phyloP scores from a whole-genome alignment of 75 land plant species.

The Isoetes taiwanensis region DNA sequence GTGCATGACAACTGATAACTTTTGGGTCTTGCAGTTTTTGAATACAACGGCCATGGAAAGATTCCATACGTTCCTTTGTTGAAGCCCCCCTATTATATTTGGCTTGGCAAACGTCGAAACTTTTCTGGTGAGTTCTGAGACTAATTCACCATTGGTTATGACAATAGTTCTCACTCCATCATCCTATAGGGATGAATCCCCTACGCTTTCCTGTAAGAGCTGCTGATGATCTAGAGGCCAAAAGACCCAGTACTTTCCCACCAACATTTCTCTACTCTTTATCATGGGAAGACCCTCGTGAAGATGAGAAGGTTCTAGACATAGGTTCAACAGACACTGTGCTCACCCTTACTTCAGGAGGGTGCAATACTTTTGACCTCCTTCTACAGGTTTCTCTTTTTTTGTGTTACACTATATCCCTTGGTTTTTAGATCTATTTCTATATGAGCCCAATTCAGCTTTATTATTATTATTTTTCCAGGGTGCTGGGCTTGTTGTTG shows the following conservation, averaged over 20 bases:
- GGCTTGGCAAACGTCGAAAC: too few relatives aligned
- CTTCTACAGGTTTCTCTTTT: constrained; percentile 28
- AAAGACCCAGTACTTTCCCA: constrained; percentile 22
- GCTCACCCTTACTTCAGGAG: constrained; percentile 30
- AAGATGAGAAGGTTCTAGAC: constrained; percentile 26
- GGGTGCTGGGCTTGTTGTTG: constrained; percentile 33
- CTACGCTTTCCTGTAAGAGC: constrained; percentile 26
- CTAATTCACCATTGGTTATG: too few relatives aligned
- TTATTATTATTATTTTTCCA: constrained; percentile 7
- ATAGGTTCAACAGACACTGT: constrained; percentile 21
- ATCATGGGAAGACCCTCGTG: constrained; percentile 37
- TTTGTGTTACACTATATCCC: neutral
- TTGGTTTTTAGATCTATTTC: neutral
- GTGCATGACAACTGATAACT: neutral
- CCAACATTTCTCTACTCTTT: constrained; percentile 34
- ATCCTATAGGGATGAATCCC: constrained; percentile 10
- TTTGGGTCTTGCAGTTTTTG: constrained; percentile 18
- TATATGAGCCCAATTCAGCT: neutral
- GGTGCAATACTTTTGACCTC: constrained; percentile 32
- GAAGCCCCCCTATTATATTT: constrained; percentile 23
- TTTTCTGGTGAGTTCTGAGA: too few relatives aligned
- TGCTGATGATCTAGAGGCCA: constrained; percentile 30
- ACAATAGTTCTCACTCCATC: neutral
- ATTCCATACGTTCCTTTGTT: constrained; percentile 27
- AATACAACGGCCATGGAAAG: constrained; percentile 14